A percentile compares a stretch with the other conserved stretches of the same genome.
Conservation (phyloP, 1,284 basidiomycete species). For the Pyrrhoderma lamaoense region DNA sequence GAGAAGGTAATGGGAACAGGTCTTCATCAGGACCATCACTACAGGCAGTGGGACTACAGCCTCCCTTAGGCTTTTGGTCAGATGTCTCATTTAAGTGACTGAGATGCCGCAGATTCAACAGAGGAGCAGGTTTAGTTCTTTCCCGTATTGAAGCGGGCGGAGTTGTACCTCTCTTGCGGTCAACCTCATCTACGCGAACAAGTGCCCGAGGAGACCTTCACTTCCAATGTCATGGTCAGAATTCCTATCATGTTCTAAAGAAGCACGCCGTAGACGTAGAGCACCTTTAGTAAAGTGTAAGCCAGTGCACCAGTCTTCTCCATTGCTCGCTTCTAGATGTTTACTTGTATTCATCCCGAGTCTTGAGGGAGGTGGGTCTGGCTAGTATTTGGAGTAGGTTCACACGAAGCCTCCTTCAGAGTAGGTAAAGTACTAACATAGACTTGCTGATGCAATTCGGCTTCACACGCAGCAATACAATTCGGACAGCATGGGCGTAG, state of each 20-base stretch:
- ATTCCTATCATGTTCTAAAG: conserved; percentile 1
- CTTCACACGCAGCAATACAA: conserved; percentile 11
- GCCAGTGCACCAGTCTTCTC: conserved; percentile 16
- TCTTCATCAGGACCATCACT: conserved; percentile 19
- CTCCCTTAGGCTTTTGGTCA: no score
- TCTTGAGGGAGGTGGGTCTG: conserved; percentile 2
- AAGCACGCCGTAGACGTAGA: conserved; percentile 12
- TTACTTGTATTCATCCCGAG: background rate
- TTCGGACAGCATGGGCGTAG: conserved; percentile 13
- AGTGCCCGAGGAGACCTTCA: conserved; percentile 8
- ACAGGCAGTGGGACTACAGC: background rate
- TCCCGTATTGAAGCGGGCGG: background rate
- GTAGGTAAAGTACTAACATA: conserved; percentile 2
- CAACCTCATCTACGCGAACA: conserved; percentile 17
- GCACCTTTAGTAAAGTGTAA: conserved; percentile 18
- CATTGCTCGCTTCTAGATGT: background rate
- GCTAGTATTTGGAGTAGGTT: conserved; percentile 3
- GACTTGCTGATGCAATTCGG: background rate
- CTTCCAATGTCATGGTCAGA: background rate
- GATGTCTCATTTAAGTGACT: background rate
- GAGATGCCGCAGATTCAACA: background rate
- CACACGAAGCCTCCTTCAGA: conserved; percentile 9
- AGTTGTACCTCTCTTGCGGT: conserved; percentile 5
- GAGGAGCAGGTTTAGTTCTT: background rate
- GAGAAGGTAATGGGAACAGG: conserved; percentile 21